Base-by-base conservation (phyloP, 352 stramenopile species). In the Phytophthora kernoviae region DNA sequence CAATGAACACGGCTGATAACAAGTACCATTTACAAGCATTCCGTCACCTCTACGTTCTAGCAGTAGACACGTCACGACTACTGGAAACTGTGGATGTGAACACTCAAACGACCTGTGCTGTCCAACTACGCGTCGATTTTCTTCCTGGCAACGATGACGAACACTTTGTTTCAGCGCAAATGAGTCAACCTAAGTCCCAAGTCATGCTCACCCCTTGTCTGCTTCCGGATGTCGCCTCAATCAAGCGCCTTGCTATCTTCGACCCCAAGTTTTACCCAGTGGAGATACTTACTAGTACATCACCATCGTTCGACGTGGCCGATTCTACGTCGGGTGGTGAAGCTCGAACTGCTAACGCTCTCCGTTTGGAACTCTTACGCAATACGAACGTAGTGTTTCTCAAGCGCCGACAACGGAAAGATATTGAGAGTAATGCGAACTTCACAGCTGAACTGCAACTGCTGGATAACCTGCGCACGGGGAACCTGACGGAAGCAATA, bases 1-100 rank as follows among this genome's bases (percentile, higher is more conserved):
- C 97, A 7, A 85, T 93, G 56, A 88, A 91, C 59, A 97, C 94
- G 18, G 88, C 87, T 11, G 96, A 99, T 67, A 98, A 99, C 69
- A 97, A 98, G 75, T 90, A 91, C 54, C 82, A 94, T 63, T 65
- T 96, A 3, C 84, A 94, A 44, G 84, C 87, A 15, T 90, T 96
- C 21, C 84, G 96, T 1, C 96, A 99, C 68, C 63, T 99, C 40
- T 97, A 96, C 60, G 87, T 95, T 20, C 59, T 96, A 24, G 90
- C 90, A 7, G 77, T 91, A 3, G 89, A 97, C 50, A 81, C 62
- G 1, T 84, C 77, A 11, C 71, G 85, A 40, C 68, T 90, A 11
- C 20, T 96, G 26, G 79, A 94, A 57, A 89, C 85, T 2, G 65
- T 96, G n/a, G 81, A 94, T 45, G 79, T 87, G n/a, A 77, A 80